Evolutionary conservation across 2,329 filamentous ascomycete species (phyloP), one percentile per base, ranked within the genome.

Genomic region (Fusarium penzigii): DNA sequence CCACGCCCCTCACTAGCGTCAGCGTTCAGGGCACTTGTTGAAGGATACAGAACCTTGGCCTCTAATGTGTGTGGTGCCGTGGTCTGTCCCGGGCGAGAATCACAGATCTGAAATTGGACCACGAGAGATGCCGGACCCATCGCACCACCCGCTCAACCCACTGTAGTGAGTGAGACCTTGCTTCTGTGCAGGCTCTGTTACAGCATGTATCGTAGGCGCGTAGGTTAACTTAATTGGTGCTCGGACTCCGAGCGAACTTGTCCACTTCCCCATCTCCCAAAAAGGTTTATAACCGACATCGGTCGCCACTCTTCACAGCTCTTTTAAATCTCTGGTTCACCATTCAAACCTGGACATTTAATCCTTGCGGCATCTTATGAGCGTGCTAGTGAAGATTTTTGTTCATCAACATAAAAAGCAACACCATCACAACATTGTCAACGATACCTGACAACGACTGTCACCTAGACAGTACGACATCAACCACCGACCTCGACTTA

Each of bases 241-340:
- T 65, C 63, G 63, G 63, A 55, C 48, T 65, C 63, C 63, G 63
- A 64, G 57, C 63, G 63, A 59, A 57, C 52, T 54, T 59, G 44
- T 46, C 55, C 32, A 50, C 40, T 46, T 39, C 51, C 51, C 48
- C 46, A 46, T 53, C 55, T 61, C 56, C 42, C 59, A 55, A 53
- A 54, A 44, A 42, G 40, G 61, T 62, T 65, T 65, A 65, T 64
- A 65, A 64, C 63, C 59, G 54, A 57, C 52, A 46, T 16, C 39
- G 46, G 45, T 62, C 57, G 63, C 63, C 63, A 65, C 63, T 61
- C 49, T 36, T 50, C 42, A 16, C 4, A 17, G 34, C 34, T 39
- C 39, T 25, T 51, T 39, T 41, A 40, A 48, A 25, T 32, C 34
- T 52, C 52, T 41, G 43, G 48, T 49, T 56, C 46, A 42, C 51